Conservation (phyloP, 2,329 filamentous ascomycete genomes). For the Phialemoniopsis sp. region DNA sequence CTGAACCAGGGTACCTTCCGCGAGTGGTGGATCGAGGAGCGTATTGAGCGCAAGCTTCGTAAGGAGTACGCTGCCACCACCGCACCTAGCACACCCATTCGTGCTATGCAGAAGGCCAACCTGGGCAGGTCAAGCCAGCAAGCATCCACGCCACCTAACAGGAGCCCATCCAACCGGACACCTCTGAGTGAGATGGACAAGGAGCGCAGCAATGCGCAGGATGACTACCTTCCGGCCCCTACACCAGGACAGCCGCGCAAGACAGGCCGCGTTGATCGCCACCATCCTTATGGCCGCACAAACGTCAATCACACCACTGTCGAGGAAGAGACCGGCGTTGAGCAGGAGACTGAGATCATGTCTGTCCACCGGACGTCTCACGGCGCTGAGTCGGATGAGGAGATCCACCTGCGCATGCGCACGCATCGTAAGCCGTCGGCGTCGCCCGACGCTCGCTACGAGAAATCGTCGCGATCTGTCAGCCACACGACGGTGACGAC, state of each 20-base stretch:
- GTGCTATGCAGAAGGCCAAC: slow-evolving; percentile 55
- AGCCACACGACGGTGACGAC: slow-evolving; percentile 70
- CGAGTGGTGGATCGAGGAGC: slow-evolving; percentile 97
- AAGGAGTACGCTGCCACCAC: slow-evolving; percentile 46
- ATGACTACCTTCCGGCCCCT: slow-evolving; percentile 90
- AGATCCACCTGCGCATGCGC: slow-evolving; percentile 72
- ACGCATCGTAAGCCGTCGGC: slow-evolving; percentile 62
- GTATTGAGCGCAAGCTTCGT: slow-evolving; percentile 64
- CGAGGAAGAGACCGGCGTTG: slow-evolving; percentile 48
- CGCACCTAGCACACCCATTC: slow-evolving; percentile 55
- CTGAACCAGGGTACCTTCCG: slow-evolving; percentile 94
- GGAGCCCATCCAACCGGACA: slow-evolving; percentile 68
- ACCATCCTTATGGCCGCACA: slow-evolving; percentile 61
- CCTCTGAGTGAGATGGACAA: slow-evolving; percentile 93
- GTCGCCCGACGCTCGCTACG: slow-evolving; percentile 54
- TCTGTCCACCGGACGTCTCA: slow-evolving; percentile 58
- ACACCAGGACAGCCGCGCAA: slow-evolving; percentile 96
- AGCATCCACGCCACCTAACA: slow-evolving; percentile 78
- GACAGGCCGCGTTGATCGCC: slow-evolving; percentile 68
- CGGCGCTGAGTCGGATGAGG: slow-evolving; percentile 73
- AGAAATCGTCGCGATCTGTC: slow-evolving; percentile 61
- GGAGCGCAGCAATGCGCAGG: slow-evolving; percentile 69
- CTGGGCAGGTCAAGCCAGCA: slow-evolving; percentile 59
- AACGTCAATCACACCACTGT: slow-evolving; percentile 32
- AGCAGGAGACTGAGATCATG: slow-evolving; percentile 57